A percentile compares a stretch with the other conserved stretches of the same genome.
These are phyloP conservation scores for Tolypocladium tropicale DNA, from an alignment of 2,329 filamentous ascomycete genomes.

Conservation along the genomic window DNA sequence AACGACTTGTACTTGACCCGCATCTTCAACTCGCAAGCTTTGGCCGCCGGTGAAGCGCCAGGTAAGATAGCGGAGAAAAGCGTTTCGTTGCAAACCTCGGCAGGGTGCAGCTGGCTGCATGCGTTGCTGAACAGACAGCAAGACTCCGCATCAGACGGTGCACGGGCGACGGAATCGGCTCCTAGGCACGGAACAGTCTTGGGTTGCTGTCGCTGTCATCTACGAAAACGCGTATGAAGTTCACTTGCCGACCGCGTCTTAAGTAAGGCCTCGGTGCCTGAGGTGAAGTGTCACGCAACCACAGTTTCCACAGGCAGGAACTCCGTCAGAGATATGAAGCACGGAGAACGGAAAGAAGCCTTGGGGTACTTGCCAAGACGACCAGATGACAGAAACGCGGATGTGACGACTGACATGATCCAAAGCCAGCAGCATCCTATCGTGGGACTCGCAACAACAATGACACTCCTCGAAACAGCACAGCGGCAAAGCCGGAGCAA, in stretches of 20 bases:
- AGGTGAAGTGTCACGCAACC: not conserved
- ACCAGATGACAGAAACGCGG: not conserved
- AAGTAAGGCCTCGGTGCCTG: not conserved
- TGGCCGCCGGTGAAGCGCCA: no score
- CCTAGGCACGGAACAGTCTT: no score
- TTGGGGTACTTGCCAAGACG: not conserved
- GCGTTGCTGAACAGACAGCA: not conserved
- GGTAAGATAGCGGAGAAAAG: no score
- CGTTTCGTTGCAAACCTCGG: not conserved
- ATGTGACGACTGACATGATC: not conserved
- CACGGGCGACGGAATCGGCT: no score
- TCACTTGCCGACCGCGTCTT: not conserved
- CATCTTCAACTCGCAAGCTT: no score
- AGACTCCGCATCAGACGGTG: not conserved
- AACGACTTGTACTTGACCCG: no score
- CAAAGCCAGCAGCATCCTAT: not conserved
- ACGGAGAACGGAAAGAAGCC: not conserved
- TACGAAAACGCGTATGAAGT: not conserved
- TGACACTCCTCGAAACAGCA: not conserved
- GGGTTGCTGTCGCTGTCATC: not conserved
- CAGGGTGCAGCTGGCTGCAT: not conserved
- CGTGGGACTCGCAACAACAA: not conserved
- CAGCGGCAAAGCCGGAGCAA: conserved; percentile 1
- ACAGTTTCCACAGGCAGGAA: not conserved
- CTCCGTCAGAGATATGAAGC: no score